Evolutionary conservation across 2,329 filamentous ascomycete species (phyloP), one percentile per base, ranked within the genome.

Genomic region (Fusarium paranaense): DNA sequence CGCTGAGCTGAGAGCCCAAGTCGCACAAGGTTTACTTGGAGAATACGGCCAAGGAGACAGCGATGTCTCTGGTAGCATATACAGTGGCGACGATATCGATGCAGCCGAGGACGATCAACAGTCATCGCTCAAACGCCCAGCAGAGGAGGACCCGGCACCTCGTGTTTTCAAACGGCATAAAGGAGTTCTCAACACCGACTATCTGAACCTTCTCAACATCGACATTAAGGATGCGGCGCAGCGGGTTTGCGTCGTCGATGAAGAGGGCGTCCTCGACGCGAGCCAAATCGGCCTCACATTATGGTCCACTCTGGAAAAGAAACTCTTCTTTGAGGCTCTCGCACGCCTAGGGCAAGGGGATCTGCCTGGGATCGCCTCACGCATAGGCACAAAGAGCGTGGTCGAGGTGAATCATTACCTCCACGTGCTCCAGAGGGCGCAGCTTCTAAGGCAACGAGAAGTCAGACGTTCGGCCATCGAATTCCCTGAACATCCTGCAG

Each of bases 291-390:
- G 95, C 25, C 86, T 90, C 30, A 90, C 91, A 1, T 75, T 83
- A 13, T 98, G 96, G 96, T 91, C 89, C 0, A 70, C 87, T 0
- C 76, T 84, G 1, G 95, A 98, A 78, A 97, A 97, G 79, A 84
- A 88, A 1, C 75, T 85, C 0, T 89, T 98, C 67, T 97, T 94
- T 80, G 85, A 88, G 16, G 88, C 90, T 0, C 81, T 97, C 4
- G 85, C 87, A 1, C 89, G 89, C 1, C 86, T 93, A 3, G 94
- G 94, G 0, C 88, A 85, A 61, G 88, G 90, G 75, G 85, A 95
- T 70, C 76, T 93, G 1, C 82, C 82, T 2, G 89, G 87, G 1
- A 92, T 98, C 64, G 87, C 94, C 1, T 77, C 82, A 10, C 86
- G 88, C 0, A 85, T 98, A 18, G 86, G 86, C 1, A 92, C 90